Evolutionary conservation across 495 filamentous ascomycete species (phyloP).

Genomic region (Margaritispora aquatica): DNA sequence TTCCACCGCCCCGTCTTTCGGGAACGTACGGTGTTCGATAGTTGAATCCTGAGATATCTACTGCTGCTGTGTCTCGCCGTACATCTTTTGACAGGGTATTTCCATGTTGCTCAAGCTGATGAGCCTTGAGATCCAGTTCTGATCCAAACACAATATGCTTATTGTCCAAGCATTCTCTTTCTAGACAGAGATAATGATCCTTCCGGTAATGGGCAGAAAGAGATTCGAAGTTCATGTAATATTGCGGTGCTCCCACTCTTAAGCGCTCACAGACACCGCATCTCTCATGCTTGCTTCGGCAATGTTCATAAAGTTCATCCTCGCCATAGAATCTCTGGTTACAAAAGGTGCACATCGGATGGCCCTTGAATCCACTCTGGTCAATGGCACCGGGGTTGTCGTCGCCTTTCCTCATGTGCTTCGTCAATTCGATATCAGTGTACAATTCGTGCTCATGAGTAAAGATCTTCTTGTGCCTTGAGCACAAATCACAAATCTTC

Average conservation of each 20-base stretch:
- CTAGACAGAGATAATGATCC: constrained; percentile 80
- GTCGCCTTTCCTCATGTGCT: constrained; percentile 87
- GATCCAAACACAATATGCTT: constrained; percentile 97
- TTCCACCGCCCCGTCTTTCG: constrained; percentile 50
- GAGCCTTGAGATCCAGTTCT: constrained; percentile 87
- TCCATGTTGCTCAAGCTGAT: constrained; percentile 72
- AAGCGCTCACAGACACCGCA: constrained; percentile 89
- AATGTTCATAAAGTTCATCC: constrained; percentile 91
- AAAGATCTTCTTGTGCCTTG: constrained; percentile 93
- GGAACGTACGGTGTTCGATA: constrained; percentile 64
- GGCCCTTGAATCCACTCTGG: constrained; percentile 93
- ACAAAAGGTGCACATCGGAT: constrained; percentile 93
- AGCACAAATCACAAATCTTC: constrained; percentile 93
- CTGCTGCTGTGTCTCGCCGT: constrained; percentile 73
- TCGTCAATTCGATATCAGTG: constrained; percentile 67
- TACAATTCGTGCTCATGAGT: constrained; percentile 98
- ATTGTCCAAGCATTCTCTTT: constrained; percentile 87
- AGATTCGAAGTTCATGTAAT: constrained; percentile 80
- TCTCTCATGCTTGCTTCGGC: constrained; percentile 84
- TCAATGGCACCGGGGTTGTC: constrained; percentile 84
- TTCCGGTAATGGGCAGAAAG: constrained; percentile 80
- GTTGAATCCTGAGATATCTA: constrained; percentile 84
- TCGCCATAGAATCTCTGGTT: constrained; percentile 87
- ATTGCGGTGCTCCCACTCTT: constrained; percentile 65
- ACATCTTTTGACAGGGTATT: constrained; percentile 76